Conservation (phyloP, 139 green algal species). For the Chlorella sp. region DNA sequence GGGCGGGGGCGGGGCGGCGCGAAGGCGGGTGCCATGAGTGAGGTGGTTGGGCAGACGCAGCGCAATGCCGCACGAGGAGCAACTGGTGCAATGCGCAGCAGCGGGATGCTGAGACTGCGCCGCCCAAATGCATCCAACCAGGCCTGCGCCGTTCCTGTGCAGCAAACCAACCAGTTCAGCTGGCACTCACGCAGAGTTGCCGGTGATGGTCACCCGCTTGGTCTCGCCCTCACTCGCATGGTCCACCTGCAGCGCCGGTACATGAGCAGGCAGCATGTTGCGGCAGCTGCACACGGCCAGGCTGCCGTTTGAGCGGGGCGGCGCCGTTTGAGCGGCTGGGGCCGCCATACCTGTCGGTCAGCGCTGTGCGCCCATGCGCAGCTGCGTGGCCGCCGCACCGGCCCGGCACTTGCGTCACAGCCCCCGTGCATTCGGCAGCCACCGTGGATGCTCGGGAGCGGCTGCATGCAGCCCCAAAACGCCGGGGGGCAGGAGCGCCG, state of each 20-base stretch:
- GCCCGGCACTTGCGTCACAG: too few relatives aligned
- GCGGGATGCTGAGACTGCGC: background rate
- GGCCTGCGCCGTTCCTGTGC: background rate
- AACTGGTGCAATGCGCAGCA: background rate
- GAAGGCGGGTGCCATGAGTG: too few relatives aligned
- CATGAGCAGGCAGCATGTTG: background rate
- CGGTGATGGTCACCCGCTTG: constrained; percentile 81
- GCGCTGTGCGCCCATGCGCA: too few relatives aligned
- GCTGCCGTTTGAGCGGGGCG: too few relatives aligned
- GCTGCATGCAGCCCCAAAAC: background rate
- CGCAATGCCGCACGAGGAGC: background rate
- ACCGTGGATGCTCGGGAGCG: too few relatives aligned
- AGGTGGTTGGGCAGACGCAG: too few relatives aligned
- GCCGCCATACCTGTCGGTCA: too few relatives aligned
- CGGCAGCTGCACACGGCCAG: background rate
- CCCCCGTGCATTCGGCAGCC: too few relatives aligned
- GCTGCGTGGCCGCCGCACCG: too few relatives aligned
- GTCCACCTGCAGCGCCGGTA: constrained; percentile 52
- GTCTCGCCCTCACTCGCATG: constrained; percentile 64
- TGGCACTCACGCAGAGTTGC: constrained; percentile 25
- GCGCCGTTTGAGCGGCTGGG: too few relatives aligned
- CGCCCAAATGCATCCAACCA: background rate
- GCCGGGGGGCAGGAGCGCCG: background rate
- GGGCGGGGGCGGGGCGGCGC: too few relatives aligned
- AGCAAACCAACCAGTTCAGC: background rate